These are phyloP conservation scores for Penicillium simplicissimum DNA, from an alignment of 495 filamentous ascomycete species.

Conservation along the genomic window DNA sequence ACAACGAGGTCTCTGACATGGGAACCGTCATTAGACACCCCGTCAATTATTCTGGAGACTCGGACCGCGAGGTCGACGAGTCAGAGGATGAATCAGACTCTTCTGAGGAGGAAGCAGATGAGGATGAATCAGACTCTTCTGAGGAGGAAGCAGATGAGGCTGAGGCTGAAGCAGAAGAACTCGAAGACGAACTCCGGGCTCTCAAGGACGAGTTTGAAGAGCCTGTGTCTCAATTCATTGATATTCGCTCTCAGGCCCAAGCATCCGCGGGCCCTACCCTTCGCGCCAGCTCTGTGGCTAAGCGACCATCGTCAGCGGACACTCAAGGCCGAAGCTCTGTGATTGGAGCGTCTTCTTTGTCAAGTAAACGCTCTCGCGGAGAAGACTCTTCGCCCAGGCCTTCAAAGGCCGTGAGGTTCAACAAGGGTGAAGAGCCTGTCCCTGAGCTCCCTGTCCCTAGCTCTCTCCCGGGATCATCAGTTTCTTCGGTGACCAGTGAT, in stretches of 20 bases:
- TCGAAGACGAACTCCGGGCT: constrained; percentile 45
- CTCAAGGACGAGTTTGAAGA: constrained; percentile 45
- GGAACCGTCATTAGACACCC: constrained; percentile 46
- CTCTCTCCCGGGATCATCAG: neutral
- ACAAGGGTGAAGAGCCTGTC: constrained; percentile 18
- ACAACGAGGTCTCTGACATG: constrained; percentile 39
- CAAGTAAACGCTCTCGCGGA: constrained; percentile 29
- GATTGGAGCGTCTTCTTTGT: constrained; percentile 27
- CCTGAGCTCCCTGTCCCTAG: neutral
- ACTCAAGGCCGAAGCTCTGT: constrained; percentile 19
- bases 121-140: neutral
- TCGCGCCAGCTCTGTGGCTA: constrained; percentile 21
- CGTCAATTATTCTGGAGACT: constrained; percentile 32
- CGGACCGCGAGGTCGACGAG: constrained; percentile 42
- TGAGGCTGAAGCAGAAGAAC: constrained; percentile 41
- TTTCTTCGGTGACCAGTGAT: constrained; percentile 1
- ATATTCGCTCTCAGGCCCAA: constrained; percentile 21
- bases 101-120: constrained; percentile 19
- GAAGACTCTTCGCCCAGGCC: constrained; percentile 28
- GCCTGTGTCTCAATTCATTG: constrained; percentile 25
- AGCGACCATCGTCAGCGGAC: constrained; percentile 25
- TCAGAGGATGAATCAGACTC: neutral
- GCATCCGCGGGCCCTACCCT: constrained; percentile 12
- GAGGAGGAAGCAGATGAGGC: constrained; percentile 15
- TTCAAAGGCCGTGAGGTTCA: constrained; percentile 41